Evolutionary conservation across 2,329 filamentous ascomycete species (phyloP).

Genomic region (Pseudogymnoascus sp.): DNA sequence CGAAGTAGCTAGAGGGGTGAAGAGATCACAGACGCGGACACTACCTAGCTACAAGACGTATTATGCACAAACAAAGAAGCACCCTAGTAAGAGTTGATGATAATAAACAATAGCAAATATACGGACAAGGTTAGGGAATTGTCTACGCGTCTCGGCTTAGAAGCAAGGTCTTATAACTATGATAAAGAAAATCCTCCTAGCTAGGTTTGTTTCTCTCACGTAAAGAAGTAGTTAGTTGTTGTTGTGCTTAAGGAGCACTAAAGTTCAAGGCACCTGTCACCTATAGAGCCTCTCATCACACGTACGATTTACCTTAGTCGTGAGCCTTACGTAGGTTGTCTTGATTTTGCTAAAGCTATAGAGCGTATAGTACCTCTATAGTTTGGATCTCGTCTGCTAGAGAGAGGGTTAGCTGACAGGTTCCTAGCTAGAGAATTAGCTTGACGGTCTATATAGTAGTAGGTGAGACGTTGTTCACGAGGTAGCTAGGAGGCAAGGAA

Average conservation of each 20-base stretch:
- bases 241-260: not conserved
- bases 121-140: not conserved
- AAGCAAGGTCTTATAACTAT: not conserved
- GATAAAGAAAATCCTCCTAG: not conserved
- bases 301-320: not conserved
- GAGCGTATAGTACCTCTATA: no score
- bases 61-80: not conserved
- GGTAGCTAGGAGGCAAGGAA: not conserved
- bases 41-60: not conserved
- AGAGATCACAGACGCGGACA: not conserved
- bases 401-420: not conserved
- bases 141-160: not conserved
- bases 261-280: not conserved
- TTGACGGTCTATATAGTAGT: not conserved
- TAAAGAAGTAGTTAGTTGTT: not conserved
- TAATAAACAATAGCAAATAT: not conserved
- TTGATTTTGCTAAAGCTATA: not conserved
- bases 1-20: not conserved
- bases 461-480: not conserved
- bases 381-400: no score
- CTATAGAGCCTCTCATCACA: not conserved
- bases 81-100: not conserved
- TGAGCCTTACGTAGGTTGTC: not conserved
- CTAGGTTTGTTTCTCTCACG: not conserved
- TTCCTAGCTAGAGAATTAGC: not conserved